Base-by-base conservation (phyloP, 306 rosid species). In the Cicer pinnatifidum region DNA sequence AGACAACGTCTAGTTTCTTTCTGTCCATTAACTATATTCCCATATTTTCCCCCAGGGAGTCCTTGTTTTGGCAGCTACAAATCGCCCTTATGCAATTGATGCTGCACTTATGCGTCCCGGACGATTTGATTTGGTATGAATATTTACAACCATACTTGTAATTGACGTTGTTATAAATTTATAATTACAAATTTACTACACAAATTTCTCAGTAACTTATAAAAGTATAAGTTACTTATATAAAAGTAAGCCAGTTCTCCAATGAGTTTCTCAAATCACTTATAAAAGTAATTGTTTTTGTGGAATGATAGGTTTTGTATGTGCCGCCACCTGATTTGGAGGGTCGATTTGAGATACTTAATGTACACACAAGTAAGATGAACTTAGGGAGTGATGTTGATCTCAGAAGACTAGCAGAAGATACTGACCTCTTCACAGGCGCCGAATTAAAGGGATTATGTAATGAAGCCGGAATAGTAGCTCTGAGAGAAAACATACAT, bases 91-190 rank as follows among this genome's bases (percentile, higher is more conserved):
- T 64, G 95, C 91, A 58, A 91, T 94, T 46, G 97, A 94, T 51
- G 91, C 89, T 16, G 98, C 97, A 40, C 91, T 94, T 47, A 89
- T 88, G 90, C 95, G 98, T 56, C 97, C 98, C 0, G 98, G 98
- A 40, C 94, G 95, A 59, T 89, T 94, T 77, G 98, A 89, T 84
- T 76, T 80, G 91, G 98, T 94, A 75, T 64, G 78, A 53, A 61
- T 45, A 45, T 53, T 20, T 61, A 56, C 67, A 17, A 50, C 12
- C 20, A 56, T 59, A 56, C 37, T 16, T 17, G 9, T 54, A 7
- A 47, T 79, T 48, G 33, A 48, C 40, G 43, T 11, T 28, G 52
- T 60, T 74, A 37, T 48, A 44, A 28, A 28, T 28, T 28, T 28
- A 28, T 3, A 28, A 28, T 28, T 28, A 28, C 35, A 28, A 28